Conservation (phyloP, 2,329 filamentous ascomycete genomes). For the Fusarium albosuccineum region DNA sequence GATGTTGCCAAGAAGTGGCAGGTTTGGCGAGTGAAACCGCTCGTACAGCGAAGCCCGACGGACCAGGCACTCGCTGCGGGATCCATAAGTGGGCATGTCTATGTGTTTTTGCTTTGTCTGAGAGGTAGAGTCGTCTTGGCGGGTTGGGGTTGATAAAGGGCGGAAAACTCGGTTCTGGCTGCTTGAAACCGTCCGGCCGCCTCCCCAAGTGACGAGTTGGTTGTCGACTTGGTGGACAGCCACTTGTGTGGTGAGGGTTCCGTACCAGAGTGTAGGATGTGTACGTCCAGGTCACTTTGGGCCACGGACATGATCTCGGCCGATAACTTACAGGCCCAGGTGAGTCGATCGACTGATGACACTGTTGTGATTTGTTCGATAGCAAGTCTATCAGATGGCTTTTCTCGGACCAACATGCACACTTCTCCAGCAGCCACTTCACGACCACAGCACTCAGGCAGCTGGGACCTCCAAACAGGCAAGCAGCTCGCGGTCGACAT, state of each 20-base stretch:
- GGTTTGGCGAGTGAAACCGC: slow-evolving; percentile 7
- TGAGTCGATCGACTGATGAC: not conserved
- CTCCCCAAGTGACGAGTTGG: not conserved
- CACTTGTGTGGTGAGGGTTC: no score
- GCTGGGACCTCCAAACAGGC: not conserved
- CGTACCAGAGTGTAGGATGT: no score
- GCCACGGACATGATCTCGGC: not conserved
- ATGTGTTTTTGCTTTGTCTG: not conserved
- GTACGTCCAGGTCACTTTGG: no score
- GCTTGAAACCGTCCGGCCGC: not conserved
- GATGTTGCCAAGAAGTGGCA: slow-evolving; percentile 37
- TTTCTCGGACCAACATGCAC: not conserved
- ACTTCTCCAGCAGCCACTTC: not conserved
- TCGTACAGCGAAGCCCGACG: slow-evolving; percentile 6
- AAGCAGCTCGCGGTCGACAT: slow-evolving; percentile 6
- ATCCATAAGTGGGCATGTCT: not conserved
- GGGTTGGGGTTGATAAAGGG: not conserved
- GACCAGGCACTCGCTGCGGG: not conserved
- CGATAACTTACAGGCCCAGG: not conserved
- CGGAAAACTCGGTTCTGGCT: slow-evolving; percentile 4
- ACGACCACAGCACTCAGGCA: not conserved
- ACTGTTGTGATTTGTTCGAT: no score
- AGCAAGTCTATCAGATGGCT: no score
- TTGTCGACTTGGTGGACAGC: not conserved
- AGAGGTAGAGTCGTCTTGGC: not conserved